A percentile compares a stretch with the other conserved stretches of the same genome.
Evolutionary conservation across 495 filamentous ascomycete species (phyloP).

Genomic region (Aspergillus hancockii): DNA sequence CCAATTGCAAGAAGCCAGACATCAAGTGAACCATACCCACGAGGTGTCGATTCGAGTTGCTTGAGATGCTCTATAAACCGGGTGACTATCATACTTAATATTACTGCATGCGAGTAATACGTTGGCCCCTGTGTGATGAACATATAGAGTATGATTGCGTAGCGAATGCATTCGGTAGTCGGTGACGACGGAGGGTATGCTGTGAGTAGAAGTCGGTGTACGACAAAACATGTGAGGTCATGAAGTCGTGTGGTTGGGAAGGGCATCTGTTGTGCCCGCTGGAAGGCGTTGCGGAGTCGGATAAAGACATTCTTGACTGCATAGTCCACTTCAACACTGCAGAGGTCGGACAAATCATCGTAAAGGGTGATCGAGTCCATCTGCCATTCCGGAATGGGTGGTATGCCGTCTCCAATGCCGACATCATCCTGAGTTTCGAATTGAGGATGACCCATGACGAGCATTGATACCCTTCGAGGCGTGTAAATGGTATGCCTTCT

Average conservation of each 20-base stretch:
- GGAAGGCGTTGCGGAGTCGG: conserved; percentile 44
- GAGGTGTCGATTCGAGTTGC: conserved; percentile 15
- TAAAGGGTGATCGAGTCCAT: conserved; percentile 14
- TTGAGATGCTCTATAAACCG: conserved; percentile 32
- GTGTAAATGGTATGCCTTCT: conserved; percentile 10
- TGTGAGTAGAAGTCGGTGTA: conserved; percentile 45
- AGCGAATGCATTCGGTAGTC: conserved; percentile 45
- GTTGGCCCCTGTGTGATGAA: conserved; percentile 51
- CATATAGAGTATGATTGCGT: conserved; percentile 49
- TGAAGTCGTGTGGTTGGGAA: conserved; percentile 44
- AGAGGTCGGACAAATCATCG: conserved; percentile 18
- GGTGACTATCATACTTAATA: conserved; percentile 34
- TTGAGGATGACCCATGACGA: conserved; percentile 49
- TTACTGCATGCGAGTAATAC: conserved; percentile 49
- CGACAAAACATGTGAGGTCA: conserved; percentile 51
- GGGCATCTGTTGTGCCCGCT: conserved; percentile 22
- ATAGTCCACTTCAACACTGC: conserved; percentile 28
- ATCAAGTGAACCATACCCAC: conserved; percentile 23
- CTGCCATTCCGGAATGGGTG: conserved; percentile 47
- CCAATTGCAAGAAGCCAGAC: conserved; percentile 45
- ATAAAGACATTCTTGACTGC: conserved; percentile 37
- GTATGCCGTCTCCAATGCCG: conserved; percentile 48
- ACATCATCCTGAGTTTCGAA: conserved; percentile 50
- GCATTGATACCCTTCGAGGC: conserved; percentile 48
- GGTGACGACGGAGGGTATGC: conserved; percentile 19